Percentiles rank a stretch among this genome's conserved stretches.
phyloP scores from a whole-genome alignment of 805 yeast genomes.

The Metschnikowia gruessii region DNA sequence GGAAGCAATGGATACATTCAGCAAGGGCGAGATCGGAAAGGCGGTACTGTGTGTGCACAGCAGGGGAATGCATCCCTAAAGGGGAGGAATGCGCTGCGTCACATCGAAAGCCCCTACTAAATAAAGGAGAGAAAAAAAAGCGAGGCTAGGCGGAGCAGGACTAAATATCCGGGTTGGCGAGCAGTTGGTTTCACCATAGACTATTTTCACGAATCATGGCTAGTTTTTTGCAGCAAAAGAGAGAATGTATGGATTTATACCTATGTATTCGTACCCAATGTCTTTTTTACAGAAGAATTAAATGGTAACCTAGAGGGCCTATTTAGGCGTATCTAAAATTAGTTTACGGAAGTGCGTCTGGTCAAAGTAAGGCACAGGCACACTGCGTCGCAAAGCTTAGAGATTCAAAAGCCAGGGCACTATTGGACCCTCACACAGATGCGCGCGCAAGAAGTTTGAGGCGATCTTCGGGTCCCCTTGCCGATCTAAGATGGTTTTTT shows the following conservation, averaged over 20 bases:
- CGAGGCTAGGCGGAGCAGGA: not conserved
- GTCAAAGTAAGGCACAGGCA: slow-evolving; percentile 7
- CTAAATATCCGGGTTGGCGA: not conserved
- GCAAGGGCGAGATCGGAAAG: slow-evolving; percentile 12
- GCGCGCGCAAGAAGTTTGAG: not conserved
- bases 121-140: slow-evolving; percentile 1
- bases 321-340: not conserved
- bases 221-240: too few relatives aligned
- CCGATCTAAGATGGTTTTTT: too few relatives aligned
- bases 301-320: too few relatives aligned
- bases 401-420: slow-evolving; percentile 2
- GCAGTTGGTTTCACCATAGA: too few relatives aligned
- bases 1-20: not conserved
- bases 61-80: slow-evolving; percentile 7
- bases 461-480: too few relatives aligned
- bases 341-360: slow-evolving; percentile 6
- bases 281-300: too few relatives aligned
- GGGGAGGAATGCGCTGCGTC: slow-evolving; percentile 2
- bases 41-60: slow-evolving; percentile 3
- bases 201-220: too few relatives aligned
- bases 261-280: too few relatives aligned
- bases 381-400: slow-evolving; percentile 8
- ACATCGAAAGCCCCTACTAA: slow-evolving; percentile 3
- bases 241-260: too few relatives aligned
- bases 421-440: not conserved